Conservation (phyloP, 768 basidiomycete species). For the Suillus subaureus region DNA sequence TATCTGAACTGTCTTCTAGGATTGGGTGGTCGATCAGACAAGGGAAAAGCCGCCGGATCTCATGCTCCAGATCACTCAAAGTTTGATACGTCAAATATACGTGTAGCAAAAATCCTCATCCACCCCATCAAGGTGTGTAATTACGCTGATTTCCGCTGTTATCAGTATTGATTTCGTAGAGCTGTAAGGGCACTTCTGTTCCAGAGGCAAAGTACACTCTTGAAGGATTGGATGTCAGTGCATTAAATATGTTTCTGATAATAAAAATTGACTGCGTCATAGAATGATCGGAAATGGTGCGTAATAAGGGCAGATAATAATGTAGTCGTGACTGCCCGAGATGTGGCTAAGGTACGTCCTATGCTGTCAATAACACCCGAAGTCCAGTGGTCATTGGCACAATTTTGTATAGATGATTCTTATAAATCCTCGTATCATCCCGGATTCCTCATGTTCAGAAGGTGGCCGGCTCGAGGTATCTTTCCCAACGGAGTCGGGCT, state of each 20-base stretch:
- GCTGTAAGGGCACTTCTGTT: constrained; percentile 70
- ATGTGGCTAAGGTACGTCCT: constrained; percentile 52
- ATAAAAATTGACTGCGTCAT: constrained; percentile 7
- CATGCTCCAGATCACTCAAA: constrained; percentile 14
- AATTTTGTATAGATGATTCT: constrained; percentile 58
- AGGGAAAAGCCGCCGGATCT: neutral
- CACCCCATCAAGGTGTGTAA: constrained; percentile 67
- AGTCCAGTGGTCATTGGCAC: neutral
- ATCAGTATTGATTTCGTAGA: constrained; percentile 41
- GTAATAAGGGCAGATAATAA: constrained; percentile 59
- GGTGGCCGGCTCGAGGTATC: constrained; percentile 53
- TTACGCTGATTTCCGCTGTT: neutral
- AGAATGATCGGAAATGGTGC: constrained; percentile 77
- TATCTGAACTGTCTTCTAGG: neutral
- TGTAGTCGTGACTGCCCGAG: constrained; percentile 67
- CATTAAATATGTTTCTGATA: neutral
- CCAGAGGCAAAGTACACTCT: constrained; percentile 55
- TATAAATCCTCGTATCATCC: constrained; percentile 56
- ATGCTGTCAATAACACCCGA: neutral
- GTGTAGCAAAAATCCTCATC: constrained; percentile 58
- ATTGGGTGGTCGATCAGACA: neutral
- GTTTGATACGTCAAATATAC: constrained; percentile 37
- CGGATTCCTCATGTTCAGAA: constrained; percentile 45
- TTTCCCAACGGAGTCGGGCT: constrained; percentile 62
- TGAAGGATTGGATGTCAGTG: constrained; percentile 65